A percentile compares a stretch with the other conserved stretches of the same genome.
These are phyloP conservation scores for Ceratocystiopsis minuta DNA, from an alignment of 2,329 filamentous ascomycete species.

Conservation along the genomic window DNA sequence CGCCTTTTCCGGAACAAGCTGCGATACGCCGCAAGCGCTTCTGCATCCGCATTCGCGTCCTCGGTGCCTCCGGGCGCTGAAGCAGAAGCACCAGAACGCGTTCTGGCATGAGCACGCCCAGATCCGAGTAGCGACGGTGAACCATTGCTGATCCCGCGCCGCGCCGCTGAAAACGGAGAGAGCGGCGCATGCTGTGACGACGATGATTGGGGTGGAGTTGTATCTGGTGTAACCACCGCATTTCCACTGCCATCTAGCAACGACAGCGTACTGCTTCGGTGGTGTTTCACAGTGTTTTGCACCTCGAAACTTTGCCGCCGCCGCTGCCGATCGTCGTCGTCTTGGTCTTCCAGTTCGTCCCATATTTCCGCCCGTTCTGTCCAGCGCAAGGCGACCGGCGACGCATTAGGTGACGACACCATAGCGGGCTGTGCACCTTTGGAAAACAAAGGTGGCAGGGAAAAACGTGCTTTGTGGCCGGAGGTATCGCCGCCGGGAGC, in stretches of 20 bases:
- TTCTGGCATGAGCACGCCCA: conserved; percentile 3
- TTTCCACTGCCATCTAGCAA: conserved; percentile 4
- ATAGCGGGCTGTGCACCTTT: no score
- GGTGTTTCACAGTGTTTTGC: conserved; percentile 14
- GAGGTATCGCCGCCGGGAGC: no score
- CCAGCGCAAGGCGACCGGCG: conserved; percentile 21
- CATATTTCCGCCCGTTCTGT: conserved; percentile 66
- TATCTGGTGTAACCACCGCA: no score
- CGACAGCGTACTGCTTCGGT: conserved; percentile 32
- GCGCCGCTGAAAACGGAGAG: conserved; percentile 13
- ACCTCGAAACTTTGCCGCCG: conserved; percentile 11
- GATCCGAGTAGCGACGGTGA: conserved; percentile 7
- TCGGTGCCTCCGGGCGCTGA: no score
- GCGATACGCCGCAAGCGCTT: conserved; percentile 7
- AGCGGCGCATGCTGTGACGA: conserved; percentile 1
- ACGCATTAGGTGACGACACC: no score
- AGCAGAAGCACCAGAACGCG: conserved; percentile 6
- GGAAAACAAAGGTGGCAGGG: no score
- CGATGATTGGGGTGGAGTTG: no score
- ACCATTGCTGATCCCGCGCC: conserved; percentile 16
- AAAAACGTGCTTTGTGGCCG: no score
- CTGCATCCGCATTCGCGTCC: conserved; percentile 8
- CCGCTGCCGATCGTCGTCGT: conserved; percentile 14
- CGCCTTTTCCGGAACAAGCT: conserved; percentile 25
- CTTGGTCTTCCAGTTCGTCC: conserved; percentile 69